A percentile compares a stretch with the other conserved stretches of the same genome.
phyloP scores from a whole-genome alignment of 768 basidiomycete genomes.

The Suillus ampliporus region DNA sequence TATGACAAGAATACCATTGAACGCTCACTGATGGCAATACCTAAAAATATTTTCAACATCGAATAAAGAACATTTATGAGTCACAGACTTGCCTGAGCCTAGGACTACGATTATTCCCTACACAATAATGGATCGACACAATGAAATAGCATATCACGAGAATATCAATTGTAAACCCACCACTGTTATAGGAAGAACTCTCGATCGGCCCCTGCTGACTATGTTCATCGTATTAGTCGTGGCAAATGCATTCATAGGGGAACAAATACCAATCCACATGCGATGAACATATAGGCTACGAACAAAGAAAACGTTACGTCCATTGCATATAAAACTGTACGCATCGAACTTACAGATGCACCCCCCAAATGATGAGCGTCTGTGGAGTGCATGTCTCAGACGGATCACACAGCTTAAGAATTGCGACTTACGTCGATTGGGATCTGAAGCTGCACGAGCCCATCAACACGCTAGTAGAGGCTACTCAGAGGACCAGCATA shows the following conservation, averaged over 20 bases:
- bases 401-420: neutral
- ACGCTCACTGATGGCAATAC: neutral
- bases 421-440: neutral
- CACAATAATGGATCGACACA: no score
- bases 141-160: neutral
- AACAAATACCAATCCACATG: constrained; percentile 6
- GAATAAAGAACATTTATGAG: neutral
- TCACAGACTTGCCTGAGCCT: neutral
- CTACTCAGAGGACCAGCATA: neutral
- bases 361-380: neutral
- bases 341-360: neutral
- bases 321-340: neutral
- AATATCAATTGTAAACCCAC: neutral
- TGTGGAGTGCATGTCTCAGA: neutral
- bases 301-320: neutral
- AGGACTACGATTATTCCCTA: constrained; percentile 1
- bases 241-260: neutral
- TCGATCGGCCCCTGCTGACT: constrained; percentile 4
- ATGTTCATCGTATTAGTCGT: neutral
- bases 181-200: neutral
- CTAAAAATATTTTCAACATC: neutral
- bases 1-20: neutral
- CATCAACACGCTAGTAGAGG: neutral
- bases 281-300: neutral
- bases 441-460: neutral